Evolutionary conservation across 1,284 basidiomycete species (phyloP).

Genomic region (Peniophora sp.): DNA sequence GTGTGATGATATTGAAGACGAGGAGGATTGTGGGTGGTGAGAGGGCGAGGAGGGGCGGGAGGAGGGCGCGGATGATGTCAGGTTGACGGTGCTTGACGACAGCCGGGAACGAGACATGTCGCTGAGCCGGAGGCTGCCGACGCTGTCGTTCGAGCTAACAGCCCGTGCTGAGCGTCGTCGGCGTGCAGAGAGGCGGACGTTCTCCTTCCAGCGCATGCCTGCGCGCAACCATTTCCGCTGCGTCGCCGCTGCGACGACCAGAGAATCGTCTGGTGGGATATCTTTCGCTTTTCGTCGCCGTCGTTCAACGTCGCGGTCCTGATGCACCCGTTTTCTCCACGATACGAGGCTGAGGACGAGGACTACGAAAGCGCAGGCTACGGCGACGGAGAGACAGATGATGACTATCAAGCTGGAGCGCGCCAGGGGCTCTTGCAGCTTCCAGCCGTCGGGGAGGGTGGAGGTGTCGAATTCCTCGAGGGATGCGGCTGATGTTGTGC

Average conservation of each 20-base stretch:
- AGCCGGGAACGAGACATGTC: neutral
- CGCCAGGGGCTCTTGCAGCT: slow-evolving; percentile 1
- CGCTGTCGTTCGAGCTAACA: neutral
- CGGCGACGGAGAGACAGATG: slow-evolving; percentile 48
- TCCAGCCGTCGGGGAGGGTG: slow-evolving; percentile 54
- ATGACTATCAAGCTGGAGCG: slow-evolving; percentile 34
- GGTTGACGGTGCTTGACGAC: neutral
- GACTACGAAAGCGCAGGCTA: slow-evolving; percentile 47
- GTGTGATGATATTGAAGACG: neutral
- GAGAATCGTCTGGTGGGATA: slow-evolving; percentile 24
- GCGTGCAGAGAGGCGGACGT: slow-evolving; percentile 45
- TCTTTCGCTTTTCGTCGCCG: slow-evolving; percentile 26
- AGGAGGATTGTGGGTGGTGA: neutral
- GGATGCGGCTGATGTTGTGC: neutral
- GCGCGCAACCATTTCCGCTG: slow-evolving; percentile 55
- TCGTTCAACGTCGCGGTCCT: slow-evolving; percentile 26
- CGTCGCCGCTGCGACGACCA: slow-evolving; percentile 34
- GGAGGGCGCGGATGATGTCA: neutral
- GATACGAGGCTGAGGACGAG: slow-evolving; percentile 49
- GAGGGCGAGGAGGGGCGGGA: neutral
- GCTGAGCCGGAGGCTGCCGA: neutral
- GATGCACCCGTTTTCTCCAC: slow-evolving; percentile 37
- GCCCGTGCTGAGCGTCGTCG: slow-evolving; percentile 31
- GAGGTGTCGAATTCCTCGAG: slow-evolving; percentile 17
- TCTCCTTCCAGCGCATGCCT: slow-evolving; percentile 56